phyloP scores from a whole-genome alignment of 164 flowering plant genomes.

The Houttuynia cordata region DNA sequence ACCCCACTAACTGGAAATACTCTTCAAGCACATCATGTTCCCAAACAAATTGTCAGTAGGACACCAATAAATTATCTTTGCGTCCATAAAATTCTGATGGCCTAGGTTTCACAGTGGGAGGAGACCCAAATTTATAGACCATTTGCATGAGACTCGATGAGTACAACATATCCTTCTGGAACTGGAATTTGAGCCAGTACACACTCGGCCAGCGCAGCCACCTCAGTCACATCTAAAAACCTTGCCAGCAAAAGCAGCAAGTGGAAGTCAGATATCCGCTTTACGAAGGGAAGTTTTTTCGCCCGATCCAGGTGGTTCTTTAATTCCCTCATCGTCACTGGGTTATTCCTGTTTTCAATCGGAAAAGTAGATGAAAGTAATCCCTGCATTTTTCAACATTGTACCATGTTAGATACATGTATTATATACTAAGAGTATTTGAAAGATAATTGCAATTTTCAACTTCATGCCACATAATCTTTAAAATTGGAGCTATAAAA shows the following conservation, averaged over 20 bases:
- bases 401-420: neutral
- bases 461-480: neutral
- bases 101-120: neutral
- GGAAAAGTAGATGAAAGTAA: constrained; percentile 74
- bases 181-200: constrained; percentile 42
- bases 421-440: neutral
- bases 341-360: constrained; percentile 54
- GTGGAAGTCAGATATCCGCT: constrained; percentile 81
- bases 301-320: constrained; percentile 61
- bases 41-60: neutral
- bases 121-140: constrained; percentile 18
- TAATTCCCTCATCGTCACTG: constrained; percentile 48
- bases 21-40: neutral
- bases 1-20: too few relatives aligned
- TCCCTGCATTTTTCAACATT: constrained; percentile 42
- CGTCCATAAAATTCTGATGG: neutral
- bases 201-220: constrained; percentile 72
- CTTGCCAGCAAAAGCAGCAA: constrained; percentile 57
- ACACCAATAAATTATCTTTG: neutral
- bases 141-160: constrained; percentile 72
- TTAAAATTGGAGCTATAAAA: neutral
- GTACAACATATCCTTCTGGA: constrained; percentile 79
- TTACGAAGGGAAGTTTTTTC: constrained; percentile 62
- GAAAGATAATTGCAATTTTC: neutral
- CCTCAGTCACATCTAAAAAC: constrained; percentile 59